A percentile compares a stretch with the other conserved stretches of the same genome.
These are phyloP conservation scores for Diaporthe aspalathi DNA, from an alignment of 2,329 filamentous ascomycete species.

Conservation along the genomic window DNA sequence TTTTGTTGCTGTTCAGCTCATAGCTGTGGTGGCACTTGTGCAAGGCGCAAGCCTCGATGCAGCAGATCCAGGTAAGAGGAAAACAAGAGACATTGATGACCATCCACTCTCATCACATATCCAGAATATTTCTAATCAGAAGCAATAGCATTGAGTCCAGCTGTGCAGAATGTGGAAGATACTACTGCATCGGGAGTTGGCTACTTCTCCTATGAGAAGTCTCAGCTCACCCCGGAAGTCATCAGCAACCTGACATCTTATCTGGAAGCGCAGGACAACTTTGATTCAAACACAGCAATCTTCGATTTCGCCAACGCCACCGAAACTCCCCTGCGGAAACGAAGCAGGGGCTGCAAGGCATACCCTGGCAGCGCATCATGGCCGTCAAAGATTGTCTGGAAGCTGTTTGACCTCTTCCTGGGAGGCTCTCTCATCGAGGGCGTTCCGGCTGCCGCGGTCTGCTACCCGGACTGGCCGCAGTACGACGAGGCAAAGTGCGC, in stretches of 20 bases:
- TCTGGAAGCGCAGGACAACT: background rate
- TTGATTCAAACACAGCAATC: background rate
- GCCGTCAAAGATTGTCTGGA: slow-evolving; percentile 31
- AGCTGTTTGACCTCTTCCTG: slow-evolving; percentile 15
- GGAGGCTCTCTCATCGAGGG: slow-evolving; percentile 32
- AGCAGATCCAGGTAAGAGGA: background rate
- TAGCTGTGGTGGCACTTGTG: background rate
- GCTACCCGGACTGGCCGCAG: slow-evolving; percentile 29
- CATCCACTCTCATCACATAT: too few relatives aligned
- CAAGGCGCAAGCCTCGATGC: background rate
- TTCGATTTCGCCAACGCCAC: slow-evolving; percentile 14
- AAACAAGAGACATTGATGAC: too few relatives aligned
- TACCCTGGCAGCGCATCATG: slow-evolving; percentile 34
- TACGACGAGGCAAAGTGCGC: slow-evolving; percentile 21
- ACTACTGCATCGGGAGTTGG: background rate
- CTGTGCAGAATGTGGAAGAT: background rate
- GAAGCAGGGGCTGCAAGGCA: slow-evolving; percentile 28
- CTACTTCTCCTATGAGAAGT: slow-evolving; percentile 25
- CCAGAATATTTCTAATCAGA: background rate
- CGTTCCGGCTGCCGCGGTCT: slow-evolving; percentile 23
- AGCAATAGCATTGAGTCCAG: background rate
- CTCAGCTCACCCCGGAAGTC: slow-evolving; percentile 10
- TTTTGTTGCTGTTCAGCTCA: background rate
- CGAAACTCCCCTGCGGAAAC: background rate
- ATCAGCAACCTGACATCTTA: slow-evolving; percentile 21